Evolutionary conservation across 352 stramenopile genomes (phyloP).

Genomic region (Pythium aristosporum): DNA sequence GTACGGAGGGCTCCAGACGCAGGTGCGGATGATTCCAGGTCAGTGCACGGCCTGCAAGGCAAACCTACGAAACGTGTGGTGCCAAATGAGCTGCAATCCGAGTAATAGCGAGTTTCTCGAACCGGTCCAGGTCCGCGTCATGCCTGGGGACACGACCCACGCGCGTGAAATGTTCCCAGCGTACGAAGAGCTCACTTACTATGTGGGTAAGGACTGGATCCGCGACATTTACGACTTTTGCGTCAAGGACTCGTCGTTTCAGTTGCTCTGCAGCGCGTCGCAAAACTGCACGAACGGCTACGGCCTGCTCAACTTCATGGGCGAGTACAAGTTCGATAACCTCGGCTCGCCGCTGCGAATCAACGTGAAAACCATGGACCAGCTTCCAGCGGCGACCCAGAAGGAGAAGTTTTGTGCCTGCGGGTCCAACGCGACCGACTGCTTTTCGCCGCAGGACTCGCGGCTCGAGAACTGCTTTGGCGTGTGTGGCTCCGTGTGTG

Average conservation of each 20-base stretch:
- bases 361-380: constrained; percentile 68
- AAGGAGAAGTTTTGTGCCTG: constrained; percentile 55
- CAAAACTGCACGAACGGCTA: constrained; percentile 60
- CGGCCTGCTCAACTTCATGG: constrained; percentile 59
- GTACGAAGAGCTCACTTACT: constrained; percentile 70
- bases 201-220: constrained; percentile 60
- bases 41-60: constrained; percentile 70
- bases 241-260: constrained; percentile 49
- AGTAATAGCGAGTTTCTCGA: constrained; percentile 81
- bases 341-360: constrained; percentile 65
- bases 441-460: constrained; percentile 50
- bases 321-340: constrained; percentile 63
- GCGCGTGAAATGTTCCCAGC: constrained; percentile 55
- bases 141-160: constrained; percentile 49
- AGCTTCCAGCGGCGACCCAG: constrained; percentile 35
- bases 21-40: constrained; percentile 56
- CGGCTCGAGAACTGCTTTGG: constrained; percentile 51
- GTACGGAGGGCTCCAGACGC: constrained; percentile 56
- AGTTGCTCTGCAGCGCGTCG: constrained; percentile 40
- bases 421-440: constrained; percentile 35
- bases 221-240: constrained; percentile 78
- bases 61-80: constrained; percentile 79
- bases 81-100: constrained; percentile 76
- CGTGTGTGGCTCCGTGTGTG: constrained; percentile 61
- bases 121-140: constrained; percentile 60